Conservation (phyloP, 805 yeast genomes). For the Nakazawaea wyomingensis region DNA sequence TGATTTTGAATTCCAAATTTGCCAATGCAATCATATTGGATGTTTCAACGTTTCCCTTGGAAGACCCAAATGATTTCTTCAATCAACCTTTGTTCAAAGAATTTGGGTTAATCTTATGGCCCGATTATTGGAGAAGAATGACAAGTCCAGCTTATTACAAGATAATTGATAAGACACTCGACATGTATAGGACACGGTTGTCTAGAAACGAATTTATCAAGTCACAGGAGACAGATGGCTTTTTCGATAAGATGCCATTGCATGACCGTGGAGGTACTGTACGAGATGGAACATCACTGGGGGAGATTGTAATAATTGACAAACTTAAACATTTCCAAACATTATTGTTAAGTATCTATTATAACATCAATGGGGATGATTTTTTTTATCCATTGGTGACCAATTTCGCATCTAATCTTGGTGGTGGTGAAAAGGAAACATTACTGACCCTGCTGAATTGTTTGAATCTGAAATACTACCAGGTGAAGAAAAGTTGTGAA, state of each 20-base stretch:
- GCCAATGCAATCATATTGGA: constrained; percentile 40
- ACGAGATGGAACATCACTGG: constrained; percentile 65
- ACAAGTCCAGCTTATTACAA: constrained; percentile 57
- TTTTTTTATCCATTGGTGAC: constrained; percentile 55
- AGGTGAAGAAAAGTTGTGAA: constrained; percentile 41
- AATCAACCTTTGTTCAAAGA: constrained; percentile 36
- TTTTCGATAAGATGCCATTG: constrained; percentile 32
- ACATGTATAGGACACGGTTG: constrained; percentile 16
- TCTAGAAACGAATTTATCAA: constrained; percentile 26
- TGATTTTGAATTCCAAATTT: constrained; percentile 39
- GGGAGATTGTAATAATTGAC: constrained; percentile 60
- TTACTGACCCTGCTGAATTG: constrained; percentile 65
- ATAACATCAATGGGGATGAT: constrained; percentile 59
- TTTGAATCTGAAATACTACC: constrained; percentile 45
- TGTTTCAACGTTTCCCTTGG: constrained; percentile 40
- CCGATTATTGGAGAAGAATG: constrained; percentile 71
- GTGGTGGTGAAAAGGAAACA: constrained; percentile 80
- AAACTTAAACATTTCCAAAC: constrained; percentile 54
- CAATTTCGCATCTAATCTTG: constrained; percentile 50
- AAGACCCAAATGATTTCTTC: constrained; percentile 33
- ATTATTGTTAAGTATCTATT: constrained; percentile 55
- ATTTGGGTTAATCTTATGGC: constrained; percentile 63
- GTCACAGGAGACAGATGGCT: constrained; percentile 22
- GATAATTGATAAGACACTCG: constrained; percentile 17
- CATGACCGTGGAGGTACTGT: constrained; percentile 67